These are phyloP conservation scores for Lithohypha guttulata DNA, from an alignment of 2,329 filamentous ascomycete genomes.

Conservation along the genomic window DNA sequence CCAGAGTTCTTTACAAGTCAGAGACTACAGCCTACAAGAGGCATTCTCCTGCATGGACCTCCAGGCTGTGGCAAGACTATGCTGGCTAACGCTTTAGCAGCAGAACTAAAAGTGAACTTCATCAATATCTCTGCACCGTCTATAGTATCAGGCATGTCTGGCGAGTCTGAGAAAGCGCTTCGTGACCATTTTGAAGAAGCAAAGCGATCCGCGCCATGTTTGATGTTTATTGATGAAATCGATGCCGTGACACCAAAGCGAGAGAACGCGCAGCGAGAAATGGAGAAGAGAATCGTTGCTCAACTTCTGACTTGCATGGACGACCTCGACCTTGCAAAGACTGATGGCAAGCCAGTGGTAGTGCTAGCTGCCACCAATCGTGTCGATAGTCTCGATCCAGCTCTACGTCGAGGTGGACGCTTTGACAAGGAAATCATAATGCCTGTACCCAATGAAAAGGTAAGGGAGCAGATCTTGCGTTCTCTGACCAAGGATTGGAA, in stretches of 20 bases:
- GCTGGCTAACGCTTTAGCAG: conserved; percentile 69
- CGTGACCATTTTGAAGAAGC: conserved; percentile 81
- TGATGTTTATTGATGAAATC: conserved; percentile 87
- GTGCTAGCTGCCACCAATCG: conserved; percentile 86
- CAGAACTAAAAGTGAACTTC: conserved; percentile 63
- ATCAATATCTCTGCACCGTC: conserved; percentile 73
- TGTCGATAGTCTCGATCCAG: conserved; percentile 74
- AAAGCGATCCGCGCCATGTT: conserved; percentile 70
- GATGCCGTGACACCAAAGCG: conserved; percentile 83
- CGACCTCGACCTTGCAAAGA: conserved; percentile 60
- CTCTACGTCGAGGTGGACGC: conserved; percentile 59
- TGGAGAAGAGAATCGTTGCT: conserved; percentile 76
- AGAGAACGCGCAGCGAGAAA: conserved; percentile 72
- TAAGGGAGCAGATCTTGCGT: conserved; percentile 65
- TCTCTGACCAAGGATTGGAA: conserved; percentile 57
- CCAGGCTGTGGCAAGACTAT: conserved; percentile 84
- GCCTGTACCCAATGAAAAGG: conserved; percentile 69
- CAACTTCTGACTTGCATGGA: conserved; percentile 83
- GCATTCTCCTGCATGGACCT: conserved; percentile 69
- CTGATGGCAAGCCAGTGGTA: conserved; percentile 67
- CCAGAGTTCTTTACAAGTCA: conserved; percentile 56
- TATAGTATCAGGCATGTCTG: conserved; percentile 76
- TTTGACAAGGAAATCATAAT: conserved; percentile 82
- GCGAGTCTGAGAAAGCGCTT: conserved; percentile 79
- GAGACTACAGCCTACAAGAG: conserved; percentile 59